phyloP scores from a whole-genome alignment of 2,329 filamentous ascomycete species.

The Mariannaea sp. region DNA sequence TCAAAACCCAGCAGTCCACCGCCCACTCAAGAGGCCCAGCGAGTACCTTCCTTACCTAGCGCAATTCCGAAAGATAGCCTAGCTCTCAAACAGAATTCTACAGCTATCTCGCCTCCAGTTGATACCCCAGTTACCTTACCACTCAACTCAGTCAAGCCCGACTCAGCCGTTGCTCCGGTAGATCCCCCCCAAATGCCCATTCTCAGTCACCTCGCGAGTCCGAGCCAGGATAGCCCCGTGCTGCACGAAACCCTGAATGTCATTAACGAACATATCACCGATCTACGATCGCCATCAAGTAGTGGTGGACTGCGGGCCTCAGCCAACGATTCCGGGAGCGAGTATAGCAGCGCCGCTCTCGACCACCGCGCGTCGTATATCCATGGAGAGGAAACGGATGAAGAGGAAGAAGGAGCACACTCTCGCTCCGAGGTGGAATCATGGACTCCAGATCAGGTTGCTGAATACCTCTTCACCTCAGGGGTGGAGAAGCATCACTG shows the following conservation, averaged over 20 bases:
- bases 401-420: conserved; percentile 80
- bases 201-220: conserved; percentile 47
- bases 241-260: conserved; percentile 95
- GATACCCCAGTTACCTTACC: conserved; percentile 49
- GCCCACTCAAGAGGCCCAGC: conserved; percentile 35
- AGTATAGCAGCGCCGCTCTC: conserved; percentile 83
- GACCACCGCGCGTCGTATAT: conserved; percentile 86
- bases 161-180: conserved; percentile 34
- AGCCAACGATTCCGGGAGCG: conserved; percentile 80
- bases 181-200: conserved; percentile 34
- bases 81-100: conserved; percentile 43
- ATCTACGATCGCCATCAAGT: conserved; percentile 66
- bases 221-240: conserved; percentile 67
- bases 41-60: conserved; percentile 24
- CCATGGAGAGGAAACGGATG: conserved; percentile 91
- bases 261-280: conserved; percentile 95
- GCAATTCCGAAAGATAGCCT: conserved; percentile 39
- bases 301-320: conserved; percentile 57
- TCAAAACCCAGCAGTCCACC: conserved; percentile 41
- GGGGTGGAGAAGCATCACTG: conserved; percentile 91
- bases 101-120: conserved; percentile 18
- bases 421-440: conserved; percentile 72
- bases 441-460: conserved; percentile 83
- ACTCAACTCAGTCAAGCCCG: conserved; percentile 48
- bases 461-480: conserved; percentile 82